These are phyloP conservation scores for Kondoa subrosea DNA, from an alignment of 768 basidiomycete genomes.

Conservation along the genomic window DNA sequence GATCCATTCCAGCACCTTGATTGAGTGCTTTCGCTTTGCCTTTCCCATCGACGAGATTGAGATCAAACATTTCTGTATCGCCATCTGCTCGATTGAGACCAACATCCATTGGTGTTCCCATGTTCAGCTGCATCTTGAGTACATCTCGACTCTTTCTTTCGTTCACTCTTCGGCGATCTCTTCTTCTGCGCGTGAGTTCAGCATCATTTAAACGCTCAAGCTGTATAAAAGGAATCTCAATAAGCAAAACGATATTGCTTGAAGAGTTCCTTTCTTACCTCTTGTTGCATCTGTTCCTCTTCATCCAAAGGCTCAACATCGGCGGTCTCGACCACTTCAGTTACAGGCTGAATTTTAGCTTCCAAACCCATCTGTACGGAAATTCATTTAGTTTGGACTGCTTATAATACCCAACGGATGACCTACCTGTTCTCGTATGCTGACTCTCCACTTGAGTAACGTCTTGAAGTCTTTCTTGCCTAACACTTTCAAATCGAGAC, in stretches of 20 bases:
- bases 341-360: slow-evolving; percentile 57
- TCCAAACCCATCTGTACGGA: slow-evolving; percentile 61
- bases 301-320: slow-evolving; percentile 44
- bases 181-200: slow-evolving; percentile 54
- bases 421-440: slow-evolving; percentile 72
- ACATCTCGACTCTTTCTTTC: slow-evolving; percentile 75
- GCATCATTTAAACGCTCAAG: slow-evolving; percentile 68
- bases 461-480: slow-evolving; percentile 95
- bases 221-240: slow-evolving; percentile 35
- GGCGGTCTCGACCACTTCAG: slow-evolving; percentile 40
- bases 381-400: slow-evolving; percentile 1
- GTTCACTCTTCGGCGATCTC: slow-evolving; percentile 62
- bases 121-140: slow-evolving; percentile 86
- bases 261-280: slow-evolving; percentile 41
- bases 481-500: slow-evolving; percentile 82
- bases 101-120: slow-evolving; percentile 95
- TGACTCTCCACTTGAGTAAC: slow-evolving; percentile 74
- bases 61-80: slow-evolving; percentile 77
- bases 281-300: slow-evolving; percentile 72
- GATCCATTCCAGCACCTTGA: slow-evolving; percentile 32
- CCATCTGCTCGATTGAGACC: slow-evolving; percentile 55
- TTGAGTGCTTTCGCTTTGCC: slow-evolving; percentile 28
- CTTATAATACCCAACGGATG: neutral
- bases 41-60: slow-evolving; percentile 38
- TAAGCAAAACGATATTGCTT: neutral